Base-by-base conservation (phyloP, 176 grass and related monocot species). In the Cenchrus americanus region DNA sequence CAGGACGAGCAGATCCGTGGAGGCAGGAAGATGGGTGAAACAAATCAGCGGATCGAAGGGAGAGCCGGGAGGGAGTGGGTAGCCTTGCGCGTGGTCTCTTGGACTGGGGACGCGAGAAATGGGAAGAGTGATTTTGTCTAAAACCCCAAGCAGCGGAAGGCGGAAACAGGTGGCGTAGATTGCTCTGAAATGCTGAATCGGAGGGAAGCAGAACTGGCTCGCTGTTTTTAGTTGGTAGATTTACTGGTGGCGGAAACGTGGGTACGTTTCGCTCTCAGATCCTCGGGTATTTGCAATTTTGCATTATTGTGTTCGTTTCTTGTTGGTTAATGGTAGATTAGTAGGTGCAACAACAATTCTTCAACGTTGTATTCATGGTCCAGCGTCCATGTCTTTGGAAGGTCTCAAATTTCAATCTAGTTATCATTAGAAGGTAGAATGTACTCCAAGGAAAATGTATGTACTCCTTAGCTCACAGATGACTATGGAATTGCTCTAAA, bases 71-170 rank as follows among this genome's bases (percentile, higher is more conserved):
- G 32, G 37, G 48, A 47, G 41, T 7, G 2, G 61, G 9, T 26
- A 34, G 4, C 34, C 50, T 46, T 49, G 82, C 86, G 77, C 79
- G 77, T 26, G 57, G 52, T 58, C 30, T 54, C 43, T 66, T 23
- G 80, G 65, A 50, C 63, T 76, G 61, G 62, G 17, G 50, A 76
- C 73, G 80, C 80, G 83, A 90, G 79, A 62, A 90, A 83, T 74
- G 84, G 66, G 60, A 83, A 73, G 78, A 82, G 55, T 40, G 83
- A 54, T 75, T 69, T 49, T 51, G 69, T 53, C 72, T 70, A 86
- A 90, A 90, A 90, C 88, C 88, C 41, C 84, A 40, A 40, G 84
- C 51, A 74, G 67, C 46, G 27, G 69, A 42, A 61, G 50, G 67
- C 40, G 66, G 67, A 84, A 80, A 87, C 89, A 80, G 84, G 80